Evolutionary conservation across 202 grass and related monocot genomes (phyloP), one percentile per base, ranked within the genome.

Genomic region (Setaria viridis): DNA sequence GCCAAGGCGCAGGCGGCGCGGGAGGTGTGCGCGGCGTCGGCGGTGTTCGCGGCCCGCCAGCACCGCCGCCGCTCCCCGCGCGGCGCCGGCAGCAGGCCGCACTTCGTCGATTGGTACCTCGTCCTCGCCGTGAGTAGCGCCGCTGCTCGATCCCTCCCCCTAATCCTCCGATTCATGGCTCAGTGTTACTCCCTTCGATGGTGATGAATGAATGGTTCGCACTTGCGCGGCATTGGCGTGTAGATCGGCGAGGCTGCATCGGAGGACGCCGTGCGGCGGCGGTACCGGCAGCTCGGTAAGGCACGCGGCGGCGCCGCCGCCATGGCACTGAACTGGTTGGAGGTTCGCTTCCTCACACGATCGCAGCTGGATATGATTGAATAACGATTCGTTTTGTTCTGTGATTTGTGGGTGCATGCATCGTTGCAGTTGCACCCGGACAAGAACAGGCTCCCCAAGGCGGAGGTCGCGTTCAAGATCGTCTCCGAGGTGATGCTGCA

Each of bases 351-450:
- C 34, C 34, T 35, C 34, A 35, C 34, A 3, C n/a, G 3, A 41
- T 2, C 11, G 45, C 77, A 16, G 20, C 39, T 20, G 15, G 6
- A 35, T 1, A 4, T 49, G 17, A 39, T 25, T 41, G 5, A 1
- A 9, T 41, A 32, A 69, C 32, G 45, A 10, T 64, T 19, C 37
- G 0, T 46, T 34, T 16, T 21, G 20, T 67, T 39, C 2, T 25
- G 48, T 16, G 14, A 29, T 54, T 32, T 50, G 47, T 70, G 56
- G 29, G 66, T 25, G 71, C 14, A 35, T 60, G 72, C 73, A 99
- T 93, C 93, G 73, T 78, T 99, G 85, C 96, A 91, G 80, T 90
- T 99, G 66, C 96, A 99, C 50, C 96, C 95, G 49, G 96, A 99
- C 88, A 99, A 99, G 90, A 99, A 99, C 93, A 88, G 80, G 68